Evolutionary conservation across 1,139 yeast genomes (phyloP).

Genomic region (Lizanozyma gosingica): DNA sequence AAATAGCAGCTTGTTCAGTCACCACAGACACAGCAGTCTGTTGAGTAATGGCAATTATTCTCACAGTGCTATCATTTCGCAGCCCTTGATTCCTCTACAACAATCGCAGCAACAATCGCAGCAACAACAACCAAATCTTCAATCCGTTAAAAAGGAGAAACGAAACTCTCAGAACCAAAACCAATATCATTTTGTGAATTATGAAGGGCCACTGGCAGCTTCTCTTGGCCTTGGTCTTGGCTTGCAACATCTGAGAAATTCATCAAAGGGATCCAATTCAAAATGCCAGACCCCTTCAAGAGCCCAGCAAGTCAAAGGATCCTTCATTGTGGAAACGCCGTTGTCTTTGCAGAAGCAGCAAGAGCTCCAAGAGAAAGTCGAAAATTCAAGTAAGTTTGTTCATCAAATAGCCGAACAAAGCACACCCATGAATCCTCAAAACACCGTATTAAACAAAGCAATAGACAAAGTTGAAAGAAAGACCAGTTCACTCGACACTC

Average conservation of each 20-base stretch:
- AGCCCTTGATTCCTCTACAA: background rate
- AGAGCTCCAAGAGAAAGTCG: background rate
- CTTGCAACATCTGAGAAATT: background rate
- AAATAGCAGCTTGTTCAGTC: background rate
- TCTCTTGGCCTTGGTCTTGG: background rate
- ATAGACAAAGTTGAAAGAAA: background rate
- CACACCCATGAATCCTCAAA: background rate
- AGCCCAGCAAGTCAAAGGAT: background rate
- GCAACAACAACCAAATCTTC: background rate
- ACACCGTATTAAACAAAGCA: background rate
- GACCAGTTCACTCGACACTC: background rate
- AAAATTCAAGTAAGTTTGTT: background rate
- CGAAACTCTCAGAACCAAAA: background rate
- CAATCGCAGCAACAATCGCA: background rate
- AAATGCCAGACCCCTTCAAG: background rate
- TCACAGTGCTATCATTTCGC: background rate
- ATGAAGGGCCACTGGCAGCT: background rate
- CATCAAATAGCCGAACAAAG: background rate
- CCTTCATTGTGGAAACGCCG: background rate
- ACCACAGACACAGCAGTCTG: background rate
- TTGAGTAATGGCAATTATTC: background rate
- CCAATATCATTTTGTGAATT: background rate
- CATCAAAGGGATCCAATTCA: background rate
- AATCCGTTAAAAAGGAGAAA: background rate
- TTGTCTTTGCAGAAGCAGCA: background rate